Base-by-base conservation (phyloP, 441 rosid species). In the Geranium incanum region DNA sequence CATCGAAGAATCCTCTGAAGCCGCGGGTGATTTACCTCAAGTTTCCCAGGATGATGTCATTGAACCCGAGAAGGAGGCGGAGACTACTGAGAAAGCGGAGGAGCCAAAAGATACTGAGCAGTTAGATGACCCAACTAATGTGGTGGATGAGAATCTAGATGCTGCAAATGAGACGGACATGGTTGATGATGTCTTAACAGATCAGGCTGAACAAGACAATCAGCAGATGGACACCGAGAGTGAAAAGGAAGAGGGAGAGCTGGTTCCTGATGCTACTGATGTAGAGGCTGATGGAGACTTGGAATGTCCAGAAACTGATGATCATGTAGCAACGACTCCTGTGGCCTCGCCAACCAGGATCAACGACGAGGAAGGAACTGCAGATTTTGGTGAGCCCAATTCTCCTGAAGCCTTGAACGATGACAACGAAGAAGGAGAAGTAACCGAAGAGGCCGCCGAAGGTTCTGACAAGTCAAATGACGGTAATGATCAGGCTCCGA, bases 201-300 rank as follows among this genome's bases (percentile, higher is more conserved):
- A 84, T 72, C 88, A 74, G 67, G 68, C 74, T 57, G 88, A 78
- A 55, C 88, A 80, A 74, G 93, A 85, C 36, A 79, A 77, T 73
- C 86, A 77, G 72, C 63, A 59, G 7, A 45, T 76, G 73, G 97
- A 88, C 38, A 72, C 74, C 66, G 89, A 84, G 60, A 81, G 84
- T 6, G 99, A 95, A 75, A 90, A 79, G 78, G 99, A 92, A 84
- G 99, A 95, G 78, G 98, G 98, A 70, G 99, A 95, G 79, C 75
- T 89, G 68, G 75, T 78, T 39, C 77, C 85, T 23, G 97, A 88
- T 70, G 81, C 75, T 36, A 73, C 83, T 15, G 99, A 92, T 75
- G 81, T 70, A 3, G 95, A 89, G 36, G 95, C 66, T 23, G 80
- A 74, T 43, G 75, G 77, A 3, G 87, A 90, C 69, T 55, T 74